These are phyloP conservation scores for Chenopodium formosanum DNA, from an alignment of 148 eudicot species.

Conservation along the genomic window DNA sequence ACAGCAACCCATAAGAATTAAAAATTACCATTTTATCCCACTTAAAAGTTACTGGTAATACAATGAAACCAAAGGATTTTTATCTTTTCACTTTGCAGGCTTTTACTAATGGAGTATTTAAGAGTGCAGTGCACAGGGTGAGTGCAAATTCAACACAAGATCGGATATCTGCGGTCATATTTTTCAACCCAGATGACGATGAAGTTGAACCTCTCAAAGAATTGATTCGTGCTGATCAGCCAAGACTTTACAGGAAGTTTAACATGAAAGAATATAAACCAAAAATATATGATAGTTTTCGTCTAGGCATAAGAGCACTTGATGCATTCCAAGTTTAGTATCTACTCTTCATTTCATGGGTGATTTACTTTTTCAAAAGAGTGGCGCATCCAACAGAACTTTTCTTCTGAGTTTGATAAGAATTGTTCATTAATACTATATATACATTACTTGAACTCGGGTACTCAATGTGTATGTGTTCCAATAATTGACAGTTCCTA, in stretches of 20 bases:
- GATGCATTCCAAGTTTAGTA: conserved; percentile 12
- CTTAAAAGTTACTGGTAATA: background rate
- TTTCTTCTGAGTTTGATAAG: too few relatives aligned
- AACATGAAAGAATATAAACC: background rate
- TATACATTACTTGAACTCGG: too few relatives aligned
- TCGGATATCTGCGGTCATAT: conserved; percentile 33
- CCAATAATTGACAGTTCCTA: too few relatives aligned
- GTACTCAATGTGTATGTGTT: too few relatives aligned
- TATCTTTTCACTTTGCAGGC: conserved; percentile 21
- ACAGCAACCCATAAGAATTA: too few relatives aligned
- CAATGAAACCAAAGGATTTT: background rate
- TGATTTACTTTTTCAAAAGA: too few relatives aligned
- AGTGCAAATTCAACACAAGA: conserved; percentile 27
- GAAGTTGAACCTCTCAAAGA: conserved; percentile 31
- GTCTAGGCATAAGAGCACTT: background rate
- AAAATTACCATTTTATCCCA: background rate
- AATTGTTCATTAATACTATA: too few relatives aligned
- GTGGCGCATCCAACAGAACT: too few relatives aligned
- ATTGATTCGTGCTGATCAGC: conserved; percentile 25
- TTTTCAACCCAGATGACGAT: conserved; percentile 20
- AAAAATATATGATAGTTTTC: background rate
- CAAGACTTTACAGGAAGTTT: conserved; percentile 36
- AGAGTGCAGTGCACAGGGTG: conserved; percentile 48
- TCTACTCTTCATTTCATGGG: background rate
- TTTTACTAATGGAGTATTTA: conserved; percentile 40